Evolutionary conservation across 345 rosid genomes (phyloP).

Genomic region (Euphorbia pulcherrima): DNA sequence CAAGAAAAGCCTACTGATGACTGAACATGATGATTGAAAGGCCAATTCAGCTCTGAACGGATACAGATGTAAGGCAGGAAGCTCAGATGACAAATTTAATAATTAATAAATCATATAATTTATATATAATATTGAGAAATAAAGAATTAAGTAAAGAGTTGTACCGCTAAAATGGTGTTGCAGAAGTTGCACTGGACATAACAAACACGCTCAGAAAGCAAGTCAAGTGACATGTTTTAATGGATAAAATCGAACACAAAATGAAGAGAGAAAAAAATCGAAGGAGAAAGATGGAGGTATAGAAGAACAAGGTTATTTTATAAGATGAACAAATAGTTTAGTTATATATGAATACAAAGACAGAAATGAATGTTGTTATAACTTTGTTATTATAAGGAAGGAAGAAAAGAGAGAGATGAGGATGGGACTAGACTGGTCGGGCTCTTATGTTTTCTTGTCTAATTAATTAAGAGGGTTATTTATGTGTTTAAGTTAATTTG

Average conservation of each 20-base stretch:
- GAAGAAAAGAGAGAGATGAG: conserved; percentile 19
- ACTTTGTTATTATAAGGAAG: conserved; percentile 14
- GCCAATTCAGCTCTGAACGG: conserved; percentile 2
- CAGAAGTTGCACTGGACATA: conserved; percentile 98
- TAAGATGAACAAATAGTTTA: too few relatives aligned
- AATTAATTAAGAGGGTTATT: too few relatives aligned
- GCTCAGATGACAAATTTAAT: neutral
- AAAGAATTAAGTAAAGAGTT: conserved; percentile 19
- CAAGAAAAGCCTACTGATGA: conserved; percentile 2
- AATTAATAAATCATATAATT: too few relatives aligned
- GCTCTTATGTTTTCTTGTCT: neutral
- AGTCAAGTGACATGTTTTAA: conserved; percentile 58
- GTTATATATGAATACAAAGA: too few relatives aligned
- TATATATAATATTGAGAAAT: neutral
- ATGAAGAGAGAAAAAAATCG: neutral
- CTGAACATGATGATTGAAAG: conserved; percentile 6
- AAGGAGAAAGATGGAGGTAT: neutral
- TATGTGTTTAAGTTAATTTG: neutral
- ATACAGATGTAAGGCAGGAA: neutral
- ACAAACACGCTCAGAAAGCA: conserved; percentile 76
- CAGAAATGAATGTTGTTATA: conserved; percentile 11
- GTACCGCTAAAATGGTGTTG: conserved; percentile 96
- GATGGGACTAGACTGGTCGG: conserved; percentile 37
- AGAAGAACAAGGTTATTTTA: too few relatives aligned
- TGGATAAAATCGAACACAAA: conserved; percentile 4